Conservation (phyloP, 1,139 yeast genomes). For the Hyphopichia wangnamkhiaoensis region DNA sequence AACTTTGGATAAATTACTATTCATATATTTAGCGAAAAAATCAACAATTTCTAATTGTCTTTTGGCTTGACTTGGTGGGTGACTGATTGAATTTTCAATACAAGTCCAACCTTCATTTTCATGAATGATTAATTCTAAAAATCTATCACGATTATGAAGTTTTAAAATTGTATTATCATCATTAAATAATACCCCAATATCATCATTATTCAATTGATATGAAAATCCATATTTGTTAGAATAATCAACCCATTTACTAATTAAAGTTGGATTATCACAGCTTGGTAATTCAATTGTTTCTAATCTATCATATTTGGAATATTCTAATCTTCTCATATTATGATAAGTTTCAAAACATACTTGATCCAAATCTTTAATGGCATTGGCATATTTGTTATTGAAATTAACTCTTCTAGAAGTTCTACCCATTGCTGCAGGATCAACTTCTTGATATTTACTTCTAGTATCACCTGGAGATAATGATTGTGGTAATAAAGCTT, state of each 20-base stretch:
- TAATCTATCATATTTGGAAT: slow-evolving; percentile 32
- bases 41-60: slow-evolving; percentile 82
- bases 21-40: slow-evolving; percentile 83
- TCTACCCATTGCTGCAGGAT: slow-evolving; percentile 39
- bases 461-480: slow-evolving; percentile 92
- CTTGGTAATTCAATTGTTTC: slow-evolving; percentile 42
- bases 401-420: slow-evolving; percentile 44
- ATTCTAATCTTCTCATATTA: slow-evolving; percentile 44
- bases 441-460: slow-evolving; percentile 79
- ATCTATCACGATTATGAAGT: slow-evolving; percentile 61
- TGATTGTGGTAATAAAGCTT: slow-evolving; percentile 77
- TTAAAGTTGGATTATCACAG: slow-evolving; percentile 67
- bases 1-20: slow-evolving; percentile 74
- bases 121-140: slow-evolving; percentile 63
- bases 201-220: slow-evolving; percentile 86
- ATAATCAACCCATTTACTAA: slow-evolving; percentile 97
- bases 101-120: slow-evolving; percentile 73
- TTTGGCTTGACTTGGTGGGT: slow-evolving; percentile 60
- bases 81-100: slow-evolving; percentile 56
- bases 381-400: slow-evolving; percentile 40
- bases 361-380: slow-evolving; percentile 41
- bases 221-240: slow-evolving; percentile 95
- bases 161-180: slow-evolving; percentile 80
- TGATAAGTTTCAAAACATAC: slow-evolving; percentile 42
- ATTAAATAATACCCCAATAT: slow-evolving; percentile 88